Evolutionary conservation across 1,139 yeast genomes (phyloP).

Genomic region (Pichia sp.): DNA sequence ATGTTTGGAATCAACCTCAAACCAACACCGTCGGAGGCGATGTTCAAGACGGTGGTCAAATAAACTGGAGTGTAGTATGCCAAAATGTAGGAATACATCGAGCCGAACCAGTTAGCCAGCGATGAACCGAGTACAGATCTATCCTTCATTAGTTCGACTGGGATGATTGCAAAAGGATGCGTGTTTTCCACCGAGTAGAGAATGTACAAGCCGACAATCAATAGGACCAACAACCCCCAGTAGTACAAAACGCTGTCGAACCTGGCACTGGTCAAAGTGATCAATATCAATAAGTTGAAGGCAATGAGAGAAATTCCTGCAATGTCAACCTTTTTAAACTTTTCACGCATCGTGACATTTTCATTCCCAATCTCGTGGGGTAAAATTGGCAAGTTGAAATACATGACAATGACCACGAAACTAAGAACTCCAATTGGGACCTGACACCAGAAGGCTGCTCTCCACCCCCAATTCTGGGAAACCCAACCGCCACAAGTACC

Average conservation of each 20-base stretch:
- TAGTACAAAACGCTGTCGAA: conserved; percentile 40
- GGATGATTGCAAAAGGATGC: conserved; percentile 37
- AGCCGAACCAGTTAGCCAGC: conserved; percentile 40
- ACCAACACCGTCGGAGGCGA: conserved; percentile 35
- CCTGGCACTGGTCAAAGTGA: conserved; percentile 60
- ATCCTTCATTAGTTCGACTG: conserved; percentile 33
- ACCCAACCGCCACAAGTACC: conserved; percentile 69
- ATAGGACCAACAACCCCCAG: conserved; percentile 11
- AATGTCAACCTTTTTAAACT: conserved; percentile 63
- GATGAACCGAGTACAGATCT: conserved; percentile 37
- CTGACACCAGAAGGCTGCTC: conserved; percentile 57
- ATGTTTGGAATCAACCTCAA: conserved; percentile 39
- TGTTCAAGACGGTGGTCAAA: conserved; percentile 32
- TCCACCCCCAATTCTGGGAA: conserved; percentile 77
- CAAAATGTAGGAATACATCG: conserved; percentile 34
- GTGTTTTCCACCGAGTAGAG: conserved; percentile 33
- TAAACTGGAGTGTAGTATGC: conserved; percentile 37
- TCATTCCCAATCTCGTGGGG: conserved; percentile 32
- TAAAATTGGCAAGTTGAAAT: conserved; percentile 35
- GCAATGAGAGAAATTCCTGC: conserved; percentile 64
- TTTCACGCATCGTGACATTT: conserved; percentile 34
- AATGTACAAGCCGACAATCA: conserved; percentile 16
- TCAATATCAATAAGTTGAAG: conserved; percentile 40
- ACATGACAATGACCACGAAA: conserved; percentile 37
- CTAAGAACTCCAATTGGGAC: conserved; percentile 62